These are phyloP conservation scores for Colletotrichum sp. DNA, from an alignment of 2,329 filamentous ascomycete genomes.

Conservation along the genomic window DNA sequence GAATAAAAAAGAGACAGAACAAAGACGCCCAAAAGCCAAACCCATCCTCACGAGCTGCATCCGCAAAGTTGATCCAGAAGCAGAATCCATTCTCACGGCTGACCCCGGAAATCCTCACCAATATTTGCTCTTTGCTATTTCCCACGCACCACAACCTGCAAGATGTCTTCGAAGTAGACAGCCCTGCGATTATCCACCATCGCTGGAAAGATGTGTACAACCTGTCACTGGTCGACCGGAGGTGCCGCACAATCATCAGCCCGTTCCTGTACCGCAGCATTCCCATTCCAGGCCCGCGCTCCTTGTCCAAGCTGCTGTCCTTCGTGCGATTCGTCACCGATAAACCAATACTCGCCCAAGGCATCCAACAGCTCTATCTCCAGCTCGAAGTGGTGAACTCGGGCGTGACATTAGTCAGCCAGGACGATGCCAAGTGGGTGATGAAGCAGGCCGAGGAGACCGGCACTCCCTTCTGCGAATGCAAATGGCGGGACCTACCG, in stretches of 20 bases:
- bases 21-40: neutral
- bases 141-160: neutral
- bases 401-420: accelerated
- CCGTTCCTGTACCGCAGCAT: neutral
- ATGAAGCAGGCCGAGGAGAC: neutral
- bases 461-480: neutral
- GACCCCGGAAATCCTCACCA: neutral
- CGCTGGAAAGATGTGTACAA: neutral
- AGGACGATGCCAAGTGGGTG: neutral
- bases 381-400: neutral
- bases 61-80: neutral
- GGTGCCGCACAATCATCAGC: neutral
- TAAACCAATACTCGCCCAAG: neutral
- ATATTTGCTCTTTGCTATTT: neutral
- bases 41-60: neutral
- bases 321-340: neutral
- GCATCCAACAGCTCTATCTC: neutral
- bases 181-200: neutral
- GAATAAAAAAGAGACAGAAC: neutral
- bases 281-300: neutral
- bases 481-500: accelerated
- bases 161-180: neutral
- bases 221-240: neutral
- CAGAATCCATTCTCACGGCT: neutral
- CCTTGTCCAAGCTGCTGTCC: neutral